Evolutionary conservation across 106 monocot species (phyloP).

Genomic region (Chionographis japonica): DNA sequence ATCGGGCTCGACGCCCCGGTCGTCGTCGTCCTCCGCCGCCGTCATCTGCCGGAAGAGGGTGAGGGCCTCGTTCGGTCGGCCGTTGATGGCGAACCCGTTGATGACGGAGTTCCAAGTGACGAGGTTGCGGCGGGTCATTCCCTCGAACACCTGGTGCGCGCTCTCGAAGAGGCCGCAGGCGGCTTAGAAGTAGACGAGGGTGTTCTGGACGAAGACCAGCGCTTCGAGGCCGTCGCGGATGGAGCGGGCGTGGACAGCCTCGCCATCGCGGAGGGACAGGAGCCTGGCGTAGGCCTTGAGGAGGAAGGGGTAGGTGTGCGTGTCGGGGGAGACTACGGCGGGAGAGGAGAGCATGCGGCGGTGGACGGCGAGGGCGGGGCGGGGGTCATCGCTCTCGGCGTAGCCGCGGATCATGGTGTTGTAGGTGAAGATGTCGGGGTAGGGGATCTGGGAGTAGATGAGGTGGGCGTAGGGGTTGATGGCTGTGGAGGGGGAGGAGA

Average conservation of each 20-base stretch:
- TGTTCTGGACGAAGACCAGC: conserved; percentile 75
- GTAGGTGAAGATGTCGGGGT: conserved; percentile 60
- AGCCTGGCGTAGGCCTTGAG: conserved; percentile 82
- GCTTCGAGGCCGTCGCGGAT: conserved; percentile 32
- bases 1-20: conserved; percentile 33
- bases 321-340: conserved; percentile 39
- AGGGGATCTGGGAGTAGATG: conserved; percentile 42
- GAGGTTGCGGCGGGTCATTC: conserved; percentile 44
- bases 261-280: conserved; percentile 36
- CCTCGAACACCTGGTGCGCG: conserved; percentile 68
- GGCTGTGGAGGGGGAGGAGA: conserved; percentile 11
- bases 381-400: conserved; percentile 43
- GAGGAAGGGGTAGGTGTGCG: conserved; percentile 86
- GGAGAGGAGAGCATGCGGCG: conserved; percentile 23
- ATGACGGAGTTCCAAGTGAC: conserved; percentile 86
- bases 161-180: conserved; percentile 68
- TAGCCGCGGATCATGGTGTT: conserved; percentile 83
- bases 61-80: conserved; percentile 71
- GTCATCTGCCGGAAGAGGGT: conserved; percentile 57
- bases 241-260: conserved; percentile 45
- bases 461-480: conserved; percentile 35
- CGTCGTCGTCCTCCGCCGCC: not conserved
- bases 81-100: conserved; percentile 73
- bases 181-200: conserved; percentile 64
- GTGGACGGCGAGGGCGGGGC: conserved; percentile 53